Evolutionary conservation across 192 early-diverging fungal genomes (phyloP), one percentile per base, ranked within the genome.

Genomic region (Coemansia sp.): DNA sequence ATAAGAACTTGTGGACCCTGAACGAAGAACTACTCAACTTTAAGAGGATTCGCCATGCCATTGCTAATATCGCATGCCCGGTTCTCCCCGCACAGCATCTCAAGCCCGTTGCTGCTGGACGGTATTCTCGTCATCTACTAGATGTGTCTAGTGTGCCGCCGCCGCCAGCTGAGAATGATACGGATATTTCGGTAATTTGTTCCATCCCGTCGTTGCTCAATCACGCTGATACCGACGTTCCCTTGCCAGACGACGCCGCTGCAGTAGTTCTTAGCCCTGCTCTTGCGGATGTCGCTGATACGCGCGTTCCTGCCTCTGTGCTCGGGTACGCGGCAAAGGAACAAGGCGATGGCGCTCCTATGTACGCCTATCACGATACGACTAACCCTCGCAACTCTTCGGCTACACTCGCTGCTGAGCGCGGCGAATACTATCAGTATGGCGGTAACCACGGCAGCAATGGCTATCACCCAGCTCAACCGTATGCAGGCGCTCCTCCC

Each of bases 191-290:
- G 22, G 74, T 74, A 0, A 74, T 79, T 20, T 74, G 69, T 33
- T 71, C 77, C 18, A 84, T 84, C 33, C 74, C 77, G 0, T 70
- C 82, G n/a, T 74, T 84, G 29, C 77, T 84, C 11, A 84, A 84
- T 57, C 64, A 76, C 59, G 7, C 67, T 3, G 77, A 68, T 40
- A 13, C 49, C 2, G 73, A 75, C 22, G 5, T 43, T 10, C 22
- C 44, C 2, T 55, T 63, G 6, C 51, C 66, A 3, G 77, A 78
- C n/a, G 65, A 67, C 36, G 52, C 29, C 29, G 51, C 34, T 27
- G 63, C 55, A 33, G 59, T 38, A 5, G 54, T 15, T 27, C 57
- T 60, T 34, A 60, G 33, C 16, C 57, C 57, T 3, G 49, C 31
- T 27, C 29, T 51, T 49, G 41, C 57, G 10, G 60, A 57, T n/a